These are phyloP conservation scores for Daldinia concentrica DNA, from an alignment of 495 filamentous ascomycete genomes.

Conservation along the genomic window DNA sequence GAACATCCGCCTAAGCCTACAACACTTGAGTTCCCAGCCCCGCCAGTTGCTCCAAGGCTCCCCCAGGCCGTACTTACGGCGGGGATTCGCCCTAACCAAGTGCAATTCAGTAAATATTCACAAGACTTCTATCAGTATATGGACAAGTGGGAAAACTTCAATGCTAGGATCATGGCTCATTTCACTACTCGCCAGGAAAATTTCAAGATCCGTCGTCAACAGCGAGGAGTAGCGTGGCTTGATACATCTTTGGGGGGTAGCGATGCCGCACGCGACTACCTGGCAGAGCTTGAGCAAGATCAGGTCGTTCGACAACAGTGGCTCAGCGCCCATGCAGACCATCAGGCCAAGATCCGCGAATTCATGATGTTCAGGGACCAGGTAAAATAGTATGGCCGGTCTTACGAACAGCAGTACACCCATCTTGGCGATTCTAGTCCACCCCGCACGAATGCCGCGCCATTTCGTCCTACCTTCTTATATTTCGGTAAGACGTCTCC, in stretches of 20 bases:
- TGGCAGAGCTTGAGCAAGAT: slow-evolving; percentile 71
- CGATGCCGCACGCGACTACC: slow-evolving; percentile 60
- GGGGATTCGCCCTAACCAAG: slow-evolving; percentile 53
- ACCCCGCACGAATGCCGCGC: neutral
- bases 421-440: neutral
- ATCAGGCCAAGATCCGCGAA: slow-evolving; percentile 67
- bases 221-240: slow-evolving; percentile 54
- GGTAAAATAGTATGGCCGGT: slow-evolving; percentile 32
- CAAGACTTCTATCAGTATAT: slow-evolving; percentile 73
- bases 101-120: slow-evolving; percentile 68
- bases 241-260: slow-evolving; percentile 63
- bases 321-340: slow-evolving; percentile 69
- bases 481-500: neutral
- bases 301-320: slow-evolving; percentile 69
- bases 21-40: slow-evolving; percentile 65
- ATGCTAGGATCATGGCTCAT: slow-evolving; percentile 70
- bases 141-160: slow-evolving; percentile 72
- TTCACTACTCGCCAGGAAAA: slow-evolving; percentile 70
- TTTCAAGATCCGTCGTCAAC: slow-evolving; percentile 58
- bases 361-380: slow-evolving; percentile 66
- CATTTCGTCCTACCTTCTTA: neutral
- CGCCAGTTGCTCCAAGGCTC: slow-evolving; percentile 65
- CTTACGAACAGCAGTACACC: slow-evolving; percentile 6
- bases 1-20: slow-evolving; percentile 46
- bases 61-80: slow-evolving; percentile 49